phyloP scores from a whole-genome alignment of 306 rosid species.

The Cyamopsis tetragonoloba region DNA sequence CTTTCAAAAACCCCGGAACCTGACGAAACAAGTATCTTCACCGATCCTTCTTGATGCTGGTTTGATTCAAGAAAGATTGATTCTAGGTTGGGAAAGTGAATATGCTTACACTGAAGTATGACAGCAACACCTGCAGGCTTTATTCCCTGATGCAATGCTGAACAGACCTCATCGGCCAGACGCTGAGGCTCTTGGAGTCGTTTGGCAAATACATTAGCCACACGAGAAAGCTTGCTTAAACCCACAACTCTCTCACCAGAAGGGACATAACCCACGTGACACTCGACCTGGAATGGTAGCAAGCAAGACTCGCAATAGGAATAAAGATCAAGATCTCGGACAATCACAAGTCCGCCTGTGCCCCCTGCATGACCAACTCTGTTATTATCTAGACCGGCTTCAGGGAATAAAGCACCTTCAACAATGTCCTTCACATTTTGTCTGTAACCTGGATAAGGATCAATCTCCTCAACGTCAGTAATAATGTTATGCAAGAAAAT shows the following conservation, averaged over 20 bases:
- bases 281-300: constrained; percentile 83
- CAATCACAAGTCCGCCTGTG: constrained; percentile 91
- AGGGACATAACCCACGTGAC: constrained; percentile 92
- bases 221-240: constrained; percentile 89
- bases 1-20: constrained; percentile 73
- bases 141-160: constrained; percentile 46
- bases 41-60: constrained; percentile 60
- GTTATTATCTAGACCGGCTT: constrained; percentile 67
- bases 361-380: constrained; percentile 89
- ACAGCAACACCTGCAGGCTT: constrained; percentile 83
- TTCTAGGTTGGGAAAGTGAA: constrained; percentile 62
- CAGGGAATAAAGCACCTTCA: constrained; percentile 87
- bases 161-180: constrained; percentile 29
- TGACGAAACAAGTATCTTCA: constrained; percentile 46
- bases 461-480: background rate
- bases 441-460: constrained; percentile 54
- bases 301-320: constrained; percentile 91
- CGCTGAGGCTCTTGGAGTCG: constrained; percentile 56
- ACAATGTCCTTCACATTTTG: constrained; percentile 84
- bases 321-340: constrained; percentile 78
- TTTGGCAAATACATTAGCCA: constrained; percentile 47
- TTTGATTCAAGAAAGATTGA: constrained; percentile 50
- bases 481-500: background rate
- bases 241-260: constrained; percentile 82
- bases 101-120: constrained; percentile 61